Evolutionary conservation across 805 yeast species (phyloP), one percentile per base, ranked within the genome.

Genomic region (Saccharomyces eubayanus): DNA sequence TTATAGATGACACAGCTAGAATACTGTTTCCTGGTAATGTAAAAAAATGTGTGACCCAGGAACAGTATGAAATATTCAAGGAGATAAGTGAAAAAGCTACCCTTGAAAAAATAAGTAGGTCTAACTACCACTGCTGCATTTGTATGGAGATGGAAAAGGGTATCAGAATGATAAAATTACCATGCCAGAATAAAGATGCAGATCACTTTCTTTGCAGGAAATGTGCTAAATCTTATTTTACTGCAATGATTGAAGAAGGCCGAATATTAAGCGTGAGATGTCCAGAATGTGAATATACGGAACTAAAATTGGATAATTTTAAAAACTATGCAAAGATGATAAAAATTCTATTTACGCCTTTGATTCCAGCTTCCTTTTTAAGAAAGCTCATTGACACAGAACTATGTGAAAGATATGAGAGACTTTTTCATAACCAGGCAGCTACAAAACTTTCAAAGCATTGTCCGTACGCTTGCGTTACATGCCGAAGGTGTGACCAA

Each of bases 91-190:
- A 56, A 12, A n/a, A 54, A 3, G 62, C 62, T 3, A 59, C 65
- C 20, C 46, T 54, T 12, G 51, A 60, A 0, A 65, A 67, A 11
- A 77, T 77, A 56, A 56, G 71, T 5, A 52, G 55, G 11, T 58
- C 61, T 10, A 74, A 82, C 6, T 79, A 75, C 56, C 59, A 68
- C 2, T 83, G 87, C 63, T 78, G 77, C n/a, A 81, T 83, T 0
- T 83, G 88, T 61, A 78, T 80, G 56, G 74, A 70, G 24, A 74
- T 71, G 31, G 68, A 67, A 49, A 78, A 77, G 54, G 87, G 87
- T 1, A 51, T 43, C 0, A 53, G 61, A 3, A 76, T 80, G 58
- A 56, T 67, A 1, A 50, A 59, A 31, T 51, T 72, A 1, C 67
- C 72, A 1, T 83, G 87, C 59, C 67, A 66, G 6, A 24, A 27